These are phyloP conservation scores for Xylaria scruposa DNA, from an alignment of 495 filamentous ascomycete genomes.

Conservation along the genomic window DNA sequence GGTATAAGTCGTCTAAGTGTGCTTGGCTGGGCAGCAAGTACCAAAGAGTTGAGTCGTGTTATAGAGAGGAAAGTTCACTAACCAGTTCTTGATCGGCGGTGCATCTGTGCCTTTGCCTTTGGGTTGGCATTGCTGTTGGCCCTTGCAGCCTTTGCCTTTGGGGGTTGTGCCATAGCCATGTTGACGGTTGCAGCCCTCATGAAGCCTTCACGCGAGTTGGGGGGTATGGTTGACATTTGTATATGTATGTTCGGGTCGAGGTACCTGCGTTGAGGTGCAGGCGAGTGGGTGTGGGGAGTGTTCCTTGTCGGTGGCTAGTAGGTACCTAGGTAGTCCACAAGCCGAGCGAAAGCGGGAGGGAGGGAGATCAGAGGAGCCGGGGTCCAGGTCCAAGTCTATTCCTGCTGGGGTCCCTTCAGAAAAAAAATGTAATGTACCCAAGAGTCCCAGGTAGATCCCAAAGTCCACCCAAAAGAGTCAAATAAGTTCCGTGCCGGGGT, in stretches of 20 bases:
- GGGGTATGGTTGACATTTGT: constrained; percentile 69
- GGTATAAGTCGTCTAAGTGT: constrained; percentile 33
- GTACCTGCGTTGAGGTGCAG: constrained; percentile 52
- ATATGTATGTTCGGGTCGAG: constrained; percentile 52
- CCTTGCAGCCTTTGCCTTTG: constrained; percentile 62
- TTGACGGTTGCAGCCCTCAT: constrained; percentile 61
- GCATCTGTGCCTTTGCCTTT: constrained; percentile 78
- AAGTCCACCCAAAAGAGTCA: constrained; percentile 38
- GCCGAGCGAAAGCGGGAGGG: constrained; percentile 58
- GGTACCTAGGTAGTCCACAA: constrained; percentile 34
- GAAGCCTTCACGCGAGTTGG: constrained; percentile 56
- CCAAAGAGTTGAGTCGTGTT: neutral
- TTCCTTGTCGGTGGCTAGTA: constrained; percentile 34
- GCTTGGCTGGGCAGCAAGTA: constrained; percentile 21
- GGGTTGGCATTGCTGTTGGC: constrained; percentile 58
- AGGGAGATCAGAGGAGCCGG: constrained; percentile 44
- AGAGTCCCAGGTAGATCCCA: constrained; percentile 25
- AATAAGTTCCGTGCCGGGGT: constrained; percentile 38
- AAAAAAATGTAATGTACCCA: constrained; percentile 26
- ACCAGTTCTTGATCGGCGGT: constrained; percentile 94
- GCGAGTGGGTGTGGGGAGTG: constrained; percentile 46
- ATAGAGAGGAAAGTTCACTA: constrained; percentile 47
- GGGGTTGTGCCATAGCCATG: constrained; percentile 62
- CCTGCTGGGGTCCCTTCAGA: constrained; percentile 38
- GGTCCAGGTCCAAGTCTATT: constrained; percentile 45